Evolutionary conservation across 345 rosid genomes (phyloP).

Genomic region (Hibiscus mutabilis): DNA sequence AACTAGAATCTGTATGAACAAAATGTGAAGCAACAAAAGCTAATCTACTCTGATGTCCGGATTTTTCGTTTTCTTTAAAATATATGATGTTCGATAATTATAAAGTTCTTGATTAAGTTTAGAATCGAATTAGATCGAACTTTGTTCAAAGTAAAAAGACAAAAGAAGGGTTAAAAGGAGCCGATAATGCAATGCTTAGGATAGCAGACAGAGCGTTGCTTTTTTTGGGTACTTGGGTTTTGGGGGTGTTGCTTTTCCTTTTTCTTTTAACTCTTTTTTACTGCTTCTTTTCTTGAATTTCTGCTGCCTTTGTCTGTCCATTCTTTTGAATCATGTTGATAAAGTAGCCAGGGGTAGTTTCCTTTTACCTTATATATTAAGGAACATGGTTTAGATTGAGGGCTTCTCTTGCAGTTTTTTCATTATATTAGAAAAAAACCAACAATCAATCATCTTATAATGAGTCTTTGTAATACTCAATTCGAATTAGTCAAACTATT

Average conservation of each 20-base stretch:
- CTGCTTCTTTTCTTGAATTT: constrained; percentile 45
- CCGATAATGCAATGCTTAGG: constrained; percentile 40
- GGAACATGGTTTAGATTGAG: constrained; percentile 16
- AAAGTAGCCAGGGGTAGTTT: constrained; percentile 1
- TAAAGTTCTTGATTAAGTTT: too few species aligned
- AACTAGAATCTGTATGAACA: not conserved
- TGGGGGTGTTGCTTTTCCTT: constrained; percentile 58
- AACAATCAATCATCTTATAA: too few species aligned
- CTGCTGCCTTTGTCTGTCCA: constrained; percentile 25
- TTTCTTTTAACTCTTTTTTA: not conserved
- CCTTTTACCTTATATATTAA: not conserved
- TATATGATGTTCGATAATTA: too few species aligned
- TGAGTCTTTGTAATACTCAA: too few species aligned
- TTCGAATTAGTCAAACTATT: too few species aligned
- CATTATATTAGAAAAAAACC: constrained; percentile 16
- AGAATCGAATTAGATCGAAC: too few species aligned
- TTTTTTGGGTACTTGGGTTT: constrained; percentile 50
- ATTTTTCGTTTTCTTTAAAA: too few species aligned
- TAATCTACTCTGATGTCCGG: too few species aligned
- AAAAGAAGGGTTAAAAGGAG: constrained; percentile 25
- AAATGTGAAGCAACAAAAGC: too few species aligned
- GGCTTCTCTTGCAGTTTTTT: constrained; percentile 51
- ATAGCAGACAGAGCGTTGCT: constrained; percentile 60
- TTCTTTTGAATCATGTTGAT: constrained; percentile 16
- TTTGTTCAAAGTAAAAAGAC: constrained; percentile 27